Evolutionary conservation across 1,284 basidiomycete genomes (phyloP).

Genomic region (Ceratorhiza oryzae-sativae): DNA sequence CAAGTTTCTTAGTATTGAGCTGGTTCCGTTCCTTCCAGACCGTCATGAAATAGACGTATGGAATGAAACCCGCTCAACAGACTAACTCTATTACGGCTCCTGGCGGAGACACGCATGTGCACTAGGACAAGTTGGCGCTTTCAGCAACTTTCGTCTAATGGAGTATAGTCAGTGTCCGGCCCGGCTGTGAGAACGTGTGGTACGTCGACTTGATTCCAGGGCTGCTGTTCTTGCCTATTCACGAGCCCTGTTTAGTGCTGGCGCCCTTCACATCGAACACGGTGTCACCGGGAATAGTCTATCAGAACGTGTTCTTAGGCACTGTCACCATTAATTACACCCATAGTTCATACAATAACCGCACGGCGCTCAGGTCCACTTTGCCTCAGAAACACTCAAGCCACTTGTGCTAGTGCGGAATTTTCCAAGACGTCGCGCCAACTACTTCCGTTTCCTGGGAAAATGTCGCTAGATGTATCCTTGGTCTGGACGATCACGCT

Average conservation of each 20-base stretch:
- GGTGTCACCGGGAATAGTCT: neutral
- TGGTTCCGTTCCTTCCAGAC: neutral
- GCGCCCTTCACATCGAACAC: neutral
- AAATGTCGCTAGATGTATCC: constrained; percentile 49
- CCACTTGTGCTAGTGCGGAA: constrained; percentile 47
- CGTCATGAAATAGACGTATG: neutral
- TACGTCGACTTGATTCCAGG: neutral
- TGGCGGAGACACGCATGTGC: neutral
- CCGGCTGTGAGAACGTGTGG: neutral
- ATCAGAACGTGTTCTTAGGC: neutral
- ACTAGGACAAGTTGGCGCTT: neutral
- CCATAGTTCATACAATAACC: neutral
- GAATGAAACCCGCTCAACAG: neutral
- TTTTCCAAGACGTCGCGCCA: constrained; percentile 49
- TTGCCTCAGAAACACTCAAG: neutral
- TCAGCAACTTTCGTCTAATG: neutral
- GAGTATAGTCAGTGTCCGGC: neutral
- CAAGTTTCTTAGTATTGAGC: neutral
- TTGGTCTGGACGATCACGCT: constrained; percentile 50
- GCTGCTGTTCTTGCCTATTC: neutral
- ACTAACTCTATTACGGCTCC: neutral
- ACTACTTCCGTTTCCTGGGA: constrained; percentile 47
- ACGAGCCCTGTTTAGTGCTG: neutral
- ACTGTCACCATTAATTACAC: neutral
- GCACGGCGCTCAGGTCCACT: neutral